Evolutionary conservation across 345 rosid genomes (phyloP).

Genomic region (Corchorus capsularis): DNA sequence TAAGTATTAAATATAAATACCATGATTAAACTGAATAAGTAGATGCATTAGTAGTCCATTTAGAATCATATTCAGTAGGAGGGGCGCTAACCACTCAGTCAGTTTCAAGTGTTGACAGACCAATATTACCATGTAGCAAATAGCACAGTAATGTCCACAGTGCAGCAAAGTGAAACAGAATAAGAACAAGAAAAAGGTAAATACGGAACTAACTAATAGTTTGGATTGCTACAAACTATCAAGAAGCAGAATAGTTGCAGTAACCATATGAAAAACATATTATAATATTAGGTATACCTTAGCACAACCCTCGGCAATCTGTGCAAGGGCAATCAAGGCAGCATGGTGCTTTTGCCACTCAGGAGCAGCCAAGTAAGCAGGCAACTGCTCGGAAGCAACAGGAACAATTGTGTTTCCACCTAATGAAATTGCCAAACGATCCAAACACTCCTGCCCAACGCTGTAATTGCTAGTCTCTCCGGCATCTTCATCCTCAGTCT

Average conservation of each 20-base stretch:
- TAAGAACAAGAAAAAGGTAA: not conserved
- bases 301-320: slow-evolving; percentile 98
- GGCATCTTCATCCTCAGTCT: slow-evolving; percentile 91
- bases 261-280: not conserved
- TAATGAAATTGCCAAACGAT: slow-evolving; percentile 85
- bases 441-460: slow-evolving; percentile 98
- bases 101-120: too few relatives aligned
- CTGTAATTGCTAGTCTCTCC: slow-evolving; percentile 94
- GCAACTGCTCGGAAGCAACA: slow-evolving; percentile 90
- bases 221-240: not conserved
- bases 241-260: not conserved
- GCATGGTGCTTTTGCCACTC: slow-evolving; percentile 99
- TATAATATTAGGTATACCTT: slow-evolving; percentile 49
- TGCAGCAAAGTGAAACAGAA: not conserved
- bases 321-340: slow-evolving; percentile 93
- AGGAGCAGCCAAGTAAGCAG: slow-evolving; percentile 84
- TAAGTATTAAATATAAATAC: not conserved
- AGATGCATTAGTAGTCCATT: not conserved
- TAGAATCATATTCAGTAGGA: not conserved
- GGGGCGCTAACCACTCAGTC: not conserved
- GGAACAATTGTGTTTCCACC: slow-evolving; percentile 99
- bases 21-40: not conserved
- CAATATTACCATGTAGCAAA: not conserved
- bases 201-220: not conserved
- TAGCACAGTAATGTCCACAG: not conserved